Evolutionary conservation across 2,329 filamentous ascomycete species (phyloP), one percentile per base, ranked within the genome.

Genomic region (Trichoderma breve): DNA sequence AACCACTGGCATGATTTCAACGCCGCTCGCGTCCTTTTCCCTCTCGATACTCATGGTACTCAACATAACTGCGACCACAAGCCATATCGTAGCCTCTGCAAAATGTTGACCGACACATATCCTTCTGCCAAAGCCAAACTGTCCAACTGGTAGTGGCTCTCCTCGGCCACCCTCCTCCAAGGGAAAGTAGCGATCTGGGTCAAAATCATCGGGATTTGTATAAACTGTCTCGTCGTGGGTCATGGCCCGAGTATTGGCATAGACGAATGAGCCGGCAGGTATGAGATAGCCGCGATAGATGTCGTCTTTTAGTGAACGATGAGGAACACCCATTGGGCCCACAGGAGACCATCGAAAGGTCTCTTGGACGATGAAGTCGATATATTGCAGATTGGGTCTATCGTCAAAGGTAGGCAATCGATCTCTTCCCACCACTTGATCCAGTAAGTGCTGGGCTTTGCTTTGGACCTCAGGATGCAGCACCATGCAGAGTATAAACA

Each of bases 211-310:
- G 1, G 85, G 83, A 64, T 84, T 73, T 4, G 68, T 71, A 78
- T 86, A 87, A 2, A 80, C 77, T 4, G 70, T 63, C 64, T 81
- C 74, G 73, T 87, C 81, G 51, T 80, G 80, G 28, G 80, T 83
- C 82, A 85, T 87, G 64, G 83, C 83, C 14, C 80, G 78, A n/a
- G 81, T 77, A 67, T 85, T 86, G 34, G 82, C 81, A 67, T 82
- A 81, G 6, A 85, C 77, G 21, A 83, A 77, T 6, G 82, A 82
- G 3, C 88, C 88, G n/a, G 84, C 85, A 11, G 87, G 87, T 64
- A 90, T 89, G 72, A 84, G 83, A 78, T 87, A 86, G 39, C 84
- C 87, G 24, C 86, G 81, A 75, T 90, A 90, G 12, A 84, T 80
- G 70, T 90, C 88, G 63, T 90, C 88, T 61, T 85, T 78, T 1